phyloP scores from a whole-genome alignment of 768 basidiomycete species.

The Termitomyces sp. region DNA sequence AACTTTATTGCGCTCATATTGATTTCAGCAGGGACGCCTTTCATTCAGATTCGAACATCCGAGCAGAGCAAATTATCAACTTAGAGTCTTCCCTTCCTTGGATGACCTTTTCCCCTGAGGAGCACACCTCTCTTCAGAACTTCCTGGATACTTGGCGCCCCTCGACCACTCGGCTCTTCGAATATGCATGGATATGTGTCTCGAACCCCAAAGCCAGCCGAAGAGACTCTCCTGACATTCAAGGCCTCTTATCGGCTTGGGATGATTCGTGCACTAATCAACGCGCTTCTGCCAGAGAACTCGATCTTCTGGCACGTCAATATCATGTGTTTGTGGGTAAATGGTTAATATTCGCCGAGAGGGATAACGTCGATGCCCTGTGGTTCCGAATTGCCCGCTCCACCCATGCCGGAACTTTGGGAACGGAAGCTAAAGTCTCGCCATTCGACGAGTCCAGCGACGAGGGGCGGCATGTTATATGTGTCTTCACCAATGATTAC shows the following conservation, averaged over 20 bases:
- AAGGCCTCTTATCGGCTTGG: slow-evolving; percentile 8
- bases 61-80: neutral
- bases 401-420: slow-evolving; percentile 16
- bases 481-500: slow-evolving; percentile 16
- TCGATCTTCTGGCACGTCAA: slow-evolving; percentile 12
- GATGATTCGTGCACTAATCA: slow-evolving; percentile 4
- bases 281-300: slow-evolving; percentile 1
- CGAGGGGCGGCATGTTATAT: slow-evolving; percentile 10
- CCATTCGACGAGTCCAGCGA: slow-evolving; percentile 11
- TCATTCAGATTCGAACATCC: neutral
- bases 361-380: slow-evolving; percentile 10
- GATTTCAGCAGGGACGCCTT: neutral
- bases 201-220: neutral
- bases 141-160: slow-evolving; percentile 8
- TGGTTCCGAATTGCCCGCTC: slow-evolving; percentile 15
- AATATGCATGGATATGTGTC: slow-evolving; percentile 10
- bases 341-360: slow-evolving; percentile 14
- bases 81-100: slow-evolving; percentile 3
- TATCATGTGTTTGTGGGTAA: slow-evolving; percentile 12
- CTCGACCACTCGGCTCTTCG: slow-evolving; percentile 6
- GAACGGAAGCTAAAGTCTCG: slow-evolving; percentile 12
- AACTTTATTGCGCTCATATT: neutral
- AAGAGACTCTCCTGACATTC: neutral
- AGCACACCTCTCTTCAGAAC: neutral
- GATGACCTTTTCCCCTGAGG: slow-evolving; percentile 7